Percentiles rank a stretch among this genome's conserved stretches.
Evolutionary conservation across 306 rosid species (phyloP).

Genomic region (Dalbergia cochinchinensis): DNA sequence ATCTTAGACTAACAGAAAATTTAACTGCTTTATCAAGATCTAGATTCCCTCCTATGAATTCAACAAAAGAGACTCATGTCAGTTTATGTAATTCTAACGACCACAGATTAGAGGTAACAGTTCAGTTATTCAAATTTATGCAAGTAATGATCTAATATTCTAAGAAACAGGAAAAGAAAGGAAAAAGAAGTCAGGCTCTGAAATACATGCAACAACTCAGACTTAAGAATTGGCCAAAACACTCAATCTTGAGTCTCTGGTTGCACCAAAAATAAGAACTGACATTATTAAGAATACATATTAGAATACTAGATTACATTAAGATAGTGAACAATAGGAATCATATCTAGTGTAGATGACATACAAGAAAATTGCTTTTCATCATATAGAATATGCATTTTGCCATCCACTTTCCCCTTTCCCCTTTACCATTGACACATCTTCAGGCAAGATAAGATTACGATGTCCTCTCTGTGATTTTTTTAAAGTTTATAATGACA

Average conservation of each 20-base stretch:
- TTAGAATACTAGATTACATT: background rate
- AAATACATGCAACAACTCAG: background rate
- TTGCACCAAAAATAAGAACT: constrained; percentile 1
- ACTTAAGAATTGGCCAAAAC: constrained; percentile 16
- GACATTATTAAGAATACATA: constrained; percentile 16
- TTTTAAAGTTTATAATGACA: background rate
- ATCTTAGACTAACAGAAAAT: background rate
- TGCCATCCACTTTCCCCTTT: constrained; percentile 14
- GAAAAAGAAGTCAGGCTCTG: background rate
- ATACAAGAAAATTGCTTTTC: background rate
- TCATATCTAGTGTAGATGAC: background rate
- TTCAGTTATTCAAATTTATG: constrained; percentile 11
- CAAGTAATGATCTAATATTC: background rate
- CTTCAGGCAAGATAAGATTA: constrained; percentile 4
- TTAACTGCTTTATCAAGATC: constrained; percentile 5
- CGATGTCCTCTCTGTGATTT: background rate
- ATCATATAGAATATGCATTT: background rate
- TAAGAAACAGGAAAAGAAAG: background rate
- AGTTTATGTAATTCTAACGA: constrained; percentile 11
- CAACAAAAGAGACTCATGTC: background rate
- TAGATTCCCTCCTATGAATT: background rate
- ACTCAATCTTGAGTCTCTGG: background rate
- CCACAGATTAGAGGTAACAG: background rate
- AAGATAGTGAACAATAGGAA: constrained; percentile 21
- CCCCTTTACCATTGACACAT: constrained; percentile 14